Base-by-base conservation (phyloP, 2,329 filamentous ascomycete species). In the Aschersonia sp. region DNA sequence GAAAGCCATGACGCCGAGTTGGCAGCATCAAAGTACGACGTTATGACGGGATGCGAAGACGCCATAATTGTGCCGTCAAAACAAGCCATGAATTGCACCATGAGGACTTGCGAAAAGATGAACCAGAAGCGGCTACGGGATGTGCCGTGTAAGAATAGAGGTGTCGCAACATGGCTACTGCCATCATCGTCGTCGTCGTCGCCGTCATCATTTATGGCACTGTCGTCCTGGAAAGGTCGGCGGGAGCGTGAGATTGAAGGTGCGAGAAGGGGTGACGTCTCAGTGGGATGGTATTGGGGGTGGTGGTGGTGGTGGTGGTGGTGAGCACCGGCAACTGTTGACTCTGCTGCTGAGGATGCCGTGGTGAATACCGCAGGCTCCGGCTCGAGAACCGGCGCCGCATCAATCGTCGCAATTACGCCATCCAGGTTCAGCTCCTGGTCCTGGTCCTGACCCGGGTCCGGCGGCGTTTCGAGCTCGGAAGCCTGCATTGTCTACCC, bases 11-110 rank as follows among this genome's bases (percentile, higher is more conserved):
- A 87, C 4, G 86, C 86, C 44, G 79, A 79, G 61, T 90, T 87
- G 32, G 84, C 84, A 45, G 83, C 76, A 51, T 80, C 68, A 62
- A 90, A 90, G 61, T 89, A 79, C 1, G 83, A 87, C 0, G 84
- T 88, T 51, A 90, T 87, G 49, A 86, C 83, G 0, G 85, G 84
- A 61, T 92, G 85, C 41, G 76, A 82, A 2, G 83, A 87, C 5
- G 84, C 84, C 84, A 90, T 88, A 53, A 90, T 75, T 4, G 84
- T 90, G 9, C 77, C 74, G 66, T 90, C 86, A 58, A 90, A 89
- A 59, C 71, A 79, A 35, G 68, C 66, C 12, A 80, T 67, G 51
- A 81, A 75, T 56, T 76, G 76, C 5, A 70, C 69, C n/a, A 72
- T 58, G 51, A 83, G 63, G 44, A 83, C 68, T 45, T 74, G 73